Conservation (phyloP, 2,329 filamentous ascomycete genomes). For the Dichotomopilus funicola region DNA sequence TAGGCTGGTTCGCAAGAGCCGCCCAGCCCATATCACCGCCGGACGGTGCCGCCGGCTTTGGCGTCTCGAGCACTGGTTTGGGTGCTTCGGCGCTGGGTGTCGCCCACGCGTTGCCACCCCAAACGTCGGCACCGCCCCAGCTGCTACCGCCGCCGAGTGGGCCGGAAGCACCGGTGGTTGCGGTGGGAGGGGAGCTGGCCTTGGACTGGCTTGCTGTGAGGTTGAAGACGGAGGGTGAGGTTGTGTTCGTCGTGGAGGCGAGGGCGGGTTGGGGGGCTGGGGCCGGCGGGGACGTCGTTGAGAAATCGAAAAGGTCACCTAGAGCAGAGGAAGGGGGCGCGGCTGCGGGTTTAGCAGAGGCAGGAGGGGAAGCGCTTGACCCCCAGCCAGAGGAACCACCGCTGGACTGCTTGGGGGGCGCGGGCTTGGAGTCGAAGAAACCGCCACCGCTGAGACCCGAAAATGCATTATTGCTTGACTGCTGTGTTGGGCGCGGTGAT, state of each 20-base stretch:
- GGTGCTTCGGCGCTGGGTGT: constrained; percentile 38
- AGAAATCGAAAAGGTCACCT: constrained; percentile 77
- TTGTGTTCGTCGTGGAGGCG: constrained; percentile 35
- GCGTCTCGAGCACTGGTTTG: constrained; percentile 36
- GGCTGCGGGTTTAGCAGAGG: constrained; percentile 31
- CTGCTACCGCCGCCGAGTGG: constrained; percentile 30
- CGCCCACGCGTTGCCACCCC: constrained; percentile 80
- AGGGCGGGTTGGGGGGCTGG: constrained; percentile 36
- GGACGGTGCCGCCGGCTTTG: constrained; percentile 29
- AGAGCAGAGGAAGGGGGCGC: constrained; percentile 51
- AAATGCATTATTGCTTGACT: constrained; percentile 36
- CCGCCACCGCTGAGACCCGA: constrained; percentile 61
- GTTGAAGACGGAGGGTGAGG: constrained; percentile 69
- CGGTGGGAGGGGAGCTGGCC: constrained; percentile 35
- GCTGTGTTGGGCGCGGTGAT: constrained; percentile 30
- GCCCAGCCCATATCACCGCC: constrained; percentile 61
- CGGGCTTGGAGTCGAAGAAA: constrained; percentile 74
- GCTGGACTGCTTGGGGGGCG: constrained; percentile 42
- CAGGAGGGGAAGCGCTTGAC: constrained; percentile 52
- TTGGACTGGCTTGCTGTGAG: constrained; percentile 53
- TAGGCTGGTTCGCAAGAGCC: constrained; percentile 50
- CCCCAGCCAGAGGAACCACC: constrained; percentile 54
- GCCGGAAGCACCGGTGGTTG: constrained; percentile 32
- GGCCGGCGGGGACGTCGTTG: constrained; percentile 41
- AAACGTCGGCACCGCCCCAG: constrained; percentile 60